These are phyloP conservation scores for Zychaea mexicana DNA, from an alignment of 371 early-diverging fungal species.

Conservation along the genomic window DNA sequence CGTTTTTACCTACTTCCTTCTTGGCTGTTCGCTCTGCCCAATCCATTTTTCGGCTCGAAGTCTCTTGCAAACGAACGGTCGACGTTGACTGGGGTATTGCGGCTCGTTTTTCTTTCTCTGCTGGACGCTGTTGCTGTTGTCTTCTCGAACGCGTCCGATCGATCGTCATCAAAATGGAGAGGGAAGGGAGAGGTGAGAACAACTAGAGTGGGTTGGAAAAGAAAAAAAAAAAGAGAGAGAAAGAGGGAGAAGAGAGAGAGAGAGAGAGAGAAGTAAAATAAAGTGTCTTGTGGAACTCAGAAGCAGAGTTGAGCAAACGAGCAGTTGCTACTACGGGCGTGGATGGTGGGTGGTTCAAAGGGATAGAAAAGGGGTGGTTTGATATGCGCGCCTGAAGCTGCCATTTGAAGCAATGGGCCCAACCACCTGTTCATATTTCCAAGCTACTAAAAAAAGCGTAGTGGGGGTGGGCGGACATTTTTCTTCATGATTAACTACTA, in stretches of 20 bases:
- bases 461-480: not conserved
- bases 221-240: not conserved
- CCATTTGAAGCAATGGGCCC: constrained; percentile 8
- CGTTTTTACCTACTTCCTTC: constrained; percentile 9
- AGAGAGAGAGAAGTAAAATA: constrained; percentile 7
- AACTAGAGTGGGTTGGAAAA: not conserved
- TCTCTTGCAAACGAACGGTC: not conserved
- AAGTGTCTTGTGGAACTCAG: constrained; percentile 1
- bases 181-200: not conserved
- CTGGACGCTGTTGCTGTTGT: constrained; percentile 1
- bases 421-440: not conserved
- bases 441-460: not conserved
- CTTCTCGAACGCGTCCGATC: not conserved
- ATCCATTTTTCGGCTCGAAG: not conserved
- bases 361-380: not conserved
- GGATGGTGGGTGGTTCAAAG: not conserved
- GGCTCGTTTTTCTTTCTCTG: constrained; percentile 1
- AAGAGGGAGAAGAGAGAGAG: not conserved
- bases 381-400: not conserved
- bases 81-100: not conserved
- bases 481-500: not conserved
- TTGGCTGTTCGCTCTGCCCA: not conserved
- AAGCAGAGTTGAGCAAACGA: too few relatives aligned
- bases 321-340: too few relatives aligned
- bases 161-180: not conserved